A percentile compares a stretch with the other conserved stretches of the same genome.
These are phyloP conservation scores for Curvularia sp. DNA, from an alignment of 2,329 filamentous ascomycete species.

Conservation along the genomic window DNA sequence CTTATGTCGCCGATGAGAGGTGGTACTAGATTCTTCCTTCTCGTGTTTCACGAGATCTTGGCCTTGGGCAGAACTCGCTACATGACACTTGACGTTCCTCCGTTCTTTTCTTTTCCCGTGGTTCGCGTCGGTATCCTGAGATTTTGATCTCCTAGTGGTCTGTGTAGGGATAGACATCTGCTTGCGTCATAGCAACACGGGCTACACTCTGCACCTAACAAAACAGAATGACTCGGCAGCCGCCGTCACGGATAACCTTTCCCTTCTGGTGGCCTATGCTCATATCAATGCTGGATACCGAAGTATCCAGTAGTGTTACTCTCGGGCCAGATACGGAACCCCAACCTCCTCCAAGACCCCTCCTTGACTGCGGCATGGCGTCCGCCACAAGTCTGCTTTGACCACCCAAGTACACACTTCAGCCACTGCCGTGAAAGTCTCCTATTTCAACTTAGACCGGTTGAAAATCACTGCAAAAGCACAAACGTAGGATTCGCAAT, in stretches of 20 bases:
- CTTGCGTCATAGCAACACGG: not conserved
- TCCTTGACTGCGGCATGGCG: not conserved
- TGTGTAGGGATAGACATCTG: not conserved
- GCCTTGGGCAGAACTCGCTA: not conserved
- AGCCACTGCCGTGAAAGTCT: not conserved
- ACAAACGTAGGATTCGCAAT: not conserved
- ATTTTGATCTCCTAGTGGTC: not conserved
- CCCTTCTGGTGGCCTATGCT: not conserved
- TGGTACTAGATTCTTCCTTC: not conserved
- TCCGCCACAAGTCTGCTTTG: not conserved
- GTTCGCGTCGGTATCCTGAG: not conserved
- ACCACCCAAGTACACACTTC: no score
- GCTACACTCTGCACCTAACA: not conserved
- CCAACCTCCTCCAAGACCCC: not conserved
- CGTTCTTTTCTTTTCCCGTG: not conserved
- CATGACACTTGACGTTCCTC: not conserved
- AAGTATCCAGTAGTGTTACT: not conserved
- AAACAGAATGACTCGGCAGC: not conserved
- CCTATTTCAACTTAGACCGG: not conserved
- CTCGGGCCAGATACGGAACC: not conserved
- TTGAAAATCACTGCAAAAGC: not conserved
- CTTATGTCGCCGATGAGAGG: not conserved
- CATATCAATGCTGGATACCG: not conserved
- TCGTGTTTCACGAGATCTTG: not conserved
- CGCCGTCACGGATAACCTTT: not conserved